A percentile compares a stretch with the other conserved stretches of the same genome.
phyloP scores from a whole-genome alignment of 257 asterid genomes.

The Ballota nigra region DNA sequence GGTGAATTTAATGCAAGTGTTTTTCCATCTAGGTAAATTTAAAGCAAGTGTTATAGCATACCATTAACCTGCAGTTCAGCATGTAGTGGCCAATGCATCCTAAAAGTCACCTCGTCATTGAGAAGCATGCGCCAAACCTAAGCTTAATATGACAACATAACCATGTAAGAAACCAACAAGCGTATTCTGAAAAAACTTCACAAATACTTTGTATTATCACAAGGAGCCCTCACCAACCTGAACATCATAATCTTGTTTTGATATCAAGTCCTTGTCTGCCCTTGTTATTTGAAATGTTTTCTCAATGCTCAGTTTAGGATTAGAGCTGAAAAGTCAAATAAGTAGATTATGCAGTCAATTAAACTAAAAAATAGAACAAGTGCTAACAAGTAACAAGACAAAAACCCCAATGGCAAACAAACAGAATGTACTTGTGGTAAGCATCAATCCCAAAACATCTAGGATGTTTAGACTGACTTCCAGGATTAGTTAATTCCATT shows the following conservation, averaged over 20 bases:
- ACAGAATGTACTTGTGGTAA: conserved; percentile 2
- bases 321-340: conserved; percentile 49
- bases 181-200: conserved; percentile 1
- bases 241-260: conserved; percentile 78
- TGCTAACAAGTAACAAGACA: too few relatives aligned
- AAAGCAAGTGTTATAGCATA: too few relatives aligned
- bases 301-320: conserved; percentile 82
- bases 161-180: neutral
- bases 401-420: conserved; percentile 31
- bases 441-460: conserved; percentile 24
- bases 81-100: conserved; percentile 99
- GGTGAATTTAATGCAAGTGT: too few relatives aligned
- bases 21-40: too few relatives aligned
- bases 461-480: neutral
- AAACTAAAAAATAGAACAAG: conserved; percentile 12
- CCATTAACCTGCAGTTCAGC: conserved; percentile 96
- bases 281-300: conserved; percentile 87
- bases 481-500: conserved; percentile 1
- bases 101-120: conserved; percentile 90
- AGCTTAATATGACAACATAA: conserved; percentile 33
- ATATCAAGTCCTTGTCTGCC: conserved; percentile 80
- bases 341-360: conserved; percentile 13
- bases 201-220: conserved; percentile 12
- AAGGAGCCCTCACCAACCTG: conserved; percentile 63
- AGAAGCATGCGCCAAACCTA: conserved; percentile 99